Base-by-base conservation (phyloP, 139 green algal genomes). In the Protoeuglena noctilucae region DNA sequence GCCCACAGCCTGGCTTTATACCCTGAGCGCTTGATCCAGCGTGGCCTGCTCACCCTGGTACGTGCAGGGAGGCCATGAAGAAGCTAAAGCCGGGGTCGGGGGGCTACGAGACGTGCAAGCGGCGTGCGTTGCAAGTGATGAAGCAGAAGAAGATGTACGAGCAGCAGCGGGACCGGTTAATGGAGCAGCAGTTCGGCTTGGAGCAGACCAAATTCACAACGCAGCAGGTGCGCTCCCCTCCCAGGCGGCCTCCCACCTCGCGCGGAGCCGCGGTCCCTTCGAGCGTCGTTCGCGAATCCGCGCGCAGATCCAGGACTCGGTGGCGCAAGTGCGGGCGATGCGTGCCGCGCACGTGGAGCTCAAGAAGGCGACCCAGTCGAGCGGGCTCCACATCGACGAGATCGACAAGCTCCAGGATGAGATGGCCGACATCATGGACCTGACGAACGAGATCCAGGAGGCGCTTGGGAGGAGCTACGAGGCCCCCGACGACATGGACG, bases 111-210 rank as follows among this genome's bases (percentile, higher is more conserved):
- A 60, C 60, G 34, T 7, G 9, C 34, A 76, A 79, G 57, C 34
- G 27, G 24, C 41, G 71, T 14, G 71, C 71, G 4, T 46, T 79
- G 47, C 16, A 53, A 3, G 51, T 79, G 12, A 47, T 79, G 21
- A 67, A 70, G 53, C 69, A 77, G 57, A 77, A 77, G 62, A 66
- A 64, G n/a, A 55, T 78, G 70, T 77, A 72, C 34, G 71, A 79
- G 61, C 45, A 56, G n/a, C 71, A 79, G 56, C 55, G 69, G 2
- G 68, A 76, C 28, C 57, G 74, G 53, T 51, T 79, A 24, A 77
- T 77, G 56, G 60, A 71, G 27, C 71, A 79, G 60, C 47, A 51
- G 2, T 79, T 75, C 54, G 74, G 74, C 60, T 21, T 79, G 25
- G 71, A 79, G 40, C 56, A 71, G 40, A 56, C 71, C 22, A 40